phyloP scores from a whole-genome alignment of 2,329 filamentous ascomycete species.

The Saccharata proteae region DNA sequence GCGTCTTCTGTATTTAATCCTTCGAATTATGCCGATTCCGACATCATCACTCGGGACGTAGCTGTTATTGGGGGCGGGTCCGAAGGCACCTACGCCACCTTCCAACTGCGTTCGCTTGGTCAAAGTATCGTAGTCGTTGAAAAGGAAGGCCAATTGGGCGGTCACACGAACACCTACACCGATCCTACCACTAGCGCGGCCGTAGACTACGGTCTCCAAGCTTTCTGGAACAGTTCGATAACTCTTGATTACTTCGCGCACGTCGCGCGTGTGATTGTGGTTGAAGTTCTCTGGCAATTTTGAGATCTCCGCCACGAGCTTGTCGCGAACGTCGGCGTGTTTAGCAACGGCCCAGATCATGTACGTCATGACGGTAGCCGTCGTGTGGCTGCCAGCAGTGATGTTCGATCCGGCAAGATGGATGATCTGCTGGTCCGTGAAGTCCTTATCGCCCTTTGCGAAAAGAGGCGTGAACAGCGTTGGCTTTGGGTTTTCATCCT shows the following conservation, averaged over 20 bases:
- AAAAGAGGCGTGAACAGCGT: too few species aligned
- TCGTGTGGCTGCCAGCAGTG: too few species aligned
- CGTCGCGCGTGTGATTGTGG: too few species aligned
- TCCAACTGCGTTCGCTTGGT: slow-evolving; percentile 25
- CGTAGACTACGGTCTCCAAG: slow-evolving; percentile 27
- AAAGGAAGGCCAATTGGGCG: slow-evolving; percentile 28
- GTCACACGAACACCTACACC: slow-evolving; percentile 37
- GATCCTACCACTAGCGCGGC: slow-evolving; percentile 22
- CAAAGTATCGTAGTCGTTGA: slow-evolving; percentile 31
- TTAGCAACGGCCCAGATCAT: too few species aligned
- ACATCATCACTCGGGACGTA: slow-evolving; percentile 15
- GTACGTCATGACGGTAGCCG: too few species aligned
- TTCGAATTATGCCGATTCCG: neutral
- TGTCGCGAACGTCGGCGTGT: too few species aligned
- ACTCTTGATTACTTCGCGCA: slow-evolving; percentile 34
- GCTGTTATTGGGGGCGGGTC: slow-evolving; percentile 32
- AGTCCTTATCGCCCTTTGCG: too few species aligned
- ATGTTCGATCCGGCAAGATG: too few species aligned
- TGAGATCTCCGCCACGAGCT: too few species aligned
- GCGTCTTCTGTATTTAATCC: neutral
- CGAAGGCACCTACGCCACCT: slow-evolving; percentile 29
- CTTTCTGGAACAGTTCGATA: slow-evolving; percentile 28
- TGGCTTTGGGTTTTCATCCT: too few species aligned
- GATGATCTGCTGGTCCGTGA: too few species aligned
- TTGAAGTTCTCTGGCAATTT: too few species aligned